phyloP scores from a whole-genome alignment of 495 filamentous ascomycete genomes.

The Trichocladium antarcticum region DNA sequence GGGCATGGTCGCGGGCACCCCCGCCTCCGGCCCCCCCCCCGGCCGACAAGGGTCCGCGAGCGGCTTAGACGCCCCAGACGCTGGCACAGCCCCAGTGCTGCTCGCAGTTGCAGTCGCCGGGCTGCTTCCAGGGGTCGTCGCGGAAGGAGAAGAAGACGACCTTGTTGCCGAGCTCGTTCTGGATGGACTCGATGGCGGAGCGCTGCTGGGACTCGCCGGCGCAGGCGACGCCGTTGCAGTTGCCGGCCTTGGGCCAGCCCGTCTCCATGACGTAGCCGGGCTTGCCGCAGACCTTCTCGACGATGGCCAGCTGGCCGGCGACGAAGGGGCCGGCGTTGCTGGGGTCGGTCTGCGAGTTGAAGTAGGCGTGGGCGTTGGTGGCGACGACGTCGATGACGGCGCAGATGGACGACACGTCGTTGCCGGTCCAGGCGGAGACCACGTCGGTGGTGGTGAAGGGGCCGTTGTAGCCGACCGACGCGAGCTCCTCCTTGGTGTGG shows the following conservation, averaged over 20 bases:
- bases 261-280: slow-evolving; percentile 71
- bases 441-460: slow-evolving; percentile 79
- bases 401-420: slow-evolving; percentile 54
- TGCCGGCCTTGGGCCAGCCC: slow-evolving; percentile 72
- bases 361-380: slow-evolving; percentile 87
- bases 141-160: slow-evolving; percentile 69
- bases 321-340: slow-evolving; percentile 63
- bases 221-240: slow-evolving; percentile 57
- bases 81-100: slow-evolving; percentile 58
- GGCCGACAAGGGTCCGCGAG: neutral
- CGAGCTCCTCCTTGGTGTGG: slow-evolving; percentile 41
- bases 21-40: no score
- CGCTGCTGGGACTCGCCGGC: slow-evolving; percentile 57
- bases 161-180: slow-evolving; percentile 40
- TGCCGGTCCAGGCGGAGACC: slow-evolving; percentile 52
- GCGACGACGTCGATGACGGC: slow-evolving; percentile 62
- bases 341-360: slow-evolving; percentile 58
- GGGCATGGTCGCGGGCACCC: neutral
- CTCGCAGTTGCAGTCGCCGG: slow-evolving; percentile 64
- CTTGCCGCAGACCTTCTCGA: slow-evolving; percentile 58
- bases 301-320: slow-evolving; percentile 49
- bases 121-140: slow-evolving; percentile 73
- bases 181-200: slow-evolving; percentile 57
- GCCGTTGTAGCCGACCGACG: slow-evolving; percentile 64
- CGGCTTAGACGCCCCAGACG: slow-evolving; percentile 38